A percentile compares a stretch with the other conserved stretches of the same genome.
These are phyloP conservation scores for Apiospora saccharicola DNA, from an alignment of 2,329 filamentous ascomycete genomes.

Conservation along the genomic window DNA sequence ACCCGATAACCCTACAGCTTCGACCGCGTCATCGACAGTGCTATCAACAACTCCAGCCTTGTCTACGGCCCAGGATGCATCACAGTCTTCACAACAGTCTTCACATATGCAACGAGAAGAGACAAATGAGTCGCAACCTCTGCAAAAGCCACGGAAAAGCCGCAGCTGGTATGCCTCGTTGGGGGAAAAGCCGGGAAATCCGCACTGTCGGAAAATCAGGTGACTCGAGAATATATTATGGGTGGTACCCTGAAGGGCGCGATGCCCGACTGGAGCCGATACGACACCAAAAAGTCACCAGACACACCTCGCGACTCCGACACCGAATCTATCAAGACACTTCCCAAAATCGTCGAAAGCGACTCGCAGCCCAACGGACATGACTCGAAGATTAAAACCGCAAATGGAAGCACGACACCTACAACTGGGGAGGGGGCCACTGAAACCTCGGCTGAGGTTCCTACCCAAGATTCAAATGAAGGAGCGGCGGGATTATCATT, in stretches of 20 bases:
- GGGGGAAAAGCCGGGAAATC: slow-evolving; percentile 61
- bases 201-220: slow-evolving; percentile 58
- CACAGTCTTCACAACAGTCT: not conserved
- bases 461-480: slow-evolving; percentile 12
- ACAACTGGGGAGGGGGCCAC: not conserved
- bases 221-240: slow-evolving; percentile 67
- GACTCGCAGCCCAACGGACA: not conserved
- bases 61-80: not conserved
- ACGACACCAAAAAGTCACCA: slow-evolving; percentile 51
- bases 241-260: slow-evolving; percentile 60
- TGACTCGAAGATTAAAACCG: not conserved
- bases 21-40: slow-evolving; percentile 1
- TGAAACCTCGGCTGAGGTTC: not conserved
- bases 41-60: not conserved
- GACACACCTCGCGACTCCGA: slow-evolving; percentile 43
- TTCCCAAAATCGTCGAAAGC: slow-evolving; percentile 37
- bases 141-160: slow-evolving; percentile 56
- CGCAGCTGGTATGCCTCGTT: slow-evolving; percentile 71
- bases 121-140: not conserved
- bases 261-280: slow-evolving; percentile 58
- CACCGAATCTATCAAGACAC: slow-evolving; percentile 39
- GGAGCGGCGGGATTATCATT: not conserved
- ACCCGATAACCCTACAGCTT: slow-evolving; percentile 9
- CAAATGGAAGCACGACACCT: not conserved
- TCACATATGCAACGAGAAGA: slow-evolving; percentile 3